Base-by-base conservation (phyloP, 1,284 basidiomycete genomes). In the Rhodotorula sp. region DNA sequence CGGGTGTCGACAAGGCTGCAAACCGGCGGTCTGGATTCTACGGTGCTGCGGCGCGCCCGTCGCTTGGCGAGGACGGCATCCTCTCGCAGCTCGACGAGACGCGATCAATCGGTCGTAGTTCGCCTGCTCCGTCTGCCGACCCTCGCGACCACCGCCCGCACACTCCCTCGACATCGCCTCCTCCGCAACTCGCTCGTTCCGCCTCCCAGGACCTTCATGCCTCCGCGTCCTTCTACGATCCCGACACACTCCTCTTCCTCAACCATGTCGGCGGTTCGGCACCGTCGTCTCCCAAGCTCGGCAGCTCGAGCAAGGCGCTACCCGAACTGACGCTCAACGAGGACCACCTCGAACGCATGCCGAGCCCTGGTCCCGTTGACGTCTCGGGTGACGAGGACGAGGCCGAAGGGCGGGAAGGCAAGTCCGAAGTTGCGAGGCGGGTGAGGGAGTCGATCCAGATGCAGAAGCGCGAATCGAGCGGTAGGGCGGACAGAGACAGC, bases 221-320 rank as follows among this genome's bases (percentile, higher is more conserved):
- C n/a, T 64, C 63, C 37, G 54, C 73, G 77, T 92, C 90, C 15
- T 86, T 94, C 83, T 88, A 87, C 73, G 84, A 87, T 52, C 83
- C 86, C 2, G 91, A 93, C 79, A 91, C 94, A 73, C 85, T 88
- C 1, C 78, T 79, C 52, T 77, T 83, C 53, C 77, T 83, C 56
- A 79, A 81, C 57, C 77, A 79, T 18, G 79, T 82, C 53, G 67
- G 37, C 26, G n/a, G 66, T 0, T 62, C 69, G 0, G 58, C 54
- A 8, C 64, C 72, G 3, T 16, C 53, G 1, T 64, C 69, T 5
- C 69, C 67, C 9, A 67, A 65, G 24, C 48, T 20, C 28, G 44
- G 16, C 7, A 52, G 15, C 51, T 31, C 22, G 11, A 18, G 30
- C 46, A 58, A 54, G 20, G 57, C 56, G 11, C 56, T 54, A 20